These are phyloP conservation scores for Ulmus americana DNA, from an alignment of 331 rosid species.

Conservation along the genomic window DNA sequence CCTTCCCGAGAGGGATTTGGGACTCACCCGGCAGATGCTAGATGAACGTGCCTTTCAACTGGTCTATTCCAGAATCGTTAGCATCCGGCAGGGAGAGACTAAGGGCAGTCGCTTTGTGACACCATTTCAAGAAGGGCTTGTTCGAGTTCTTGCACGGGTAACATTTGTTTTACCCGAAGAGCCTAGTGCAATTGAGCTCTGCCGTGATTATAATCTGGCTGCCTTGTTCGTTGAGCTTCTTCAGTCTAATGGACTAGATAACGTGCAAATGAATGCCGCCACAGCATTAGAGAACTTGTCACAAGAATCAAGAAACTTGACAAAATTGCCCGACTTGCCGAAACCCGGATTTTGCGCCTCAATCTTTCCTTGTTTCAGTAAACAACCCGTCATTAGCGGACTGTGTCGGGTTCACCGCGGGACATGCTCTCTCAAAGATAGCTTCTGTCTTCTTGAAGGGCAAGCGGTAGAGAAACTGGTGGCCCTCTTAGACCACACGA, in stretches of 20 bases:
- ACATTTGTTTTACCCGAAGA: conserved; percentile 68
- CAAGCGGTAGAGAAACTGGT: conserved; percentile 69
- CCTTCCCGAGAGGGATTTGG: conserved; percentile 91
- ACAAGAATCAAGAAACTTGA: conserved; percentile 62
- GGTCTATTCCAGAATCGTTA: conserved; percentile 47
- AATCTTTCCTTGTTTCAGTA: conserved; percentile 61
- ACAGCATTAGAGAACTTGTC: conserved; percentile 84
- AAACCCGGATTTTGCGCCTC: conserved; percentile 55
- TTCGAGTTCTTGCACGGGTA: conserved; percentile 74
- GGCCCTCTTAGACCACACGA: conserved; percentile 85
- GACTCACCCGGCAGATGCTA: conserved; percentile 94
- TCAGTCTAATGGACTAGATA: conserved; percentile 83
- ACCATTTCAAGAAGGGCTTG: conserved; percentile 81
- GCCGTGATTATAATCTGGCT: conserved; percentile 62
- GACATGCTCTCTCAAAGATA: conserved; percentile 59
- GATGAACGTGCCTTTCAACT: conserved; percentile 77
- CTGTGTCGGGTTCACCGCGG: conserved; percentile 80
- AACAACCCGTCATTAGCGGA: conserved; percentile 57
- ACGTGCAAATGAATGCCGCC: conserved; percentile 88
- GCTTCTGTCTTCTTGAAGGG: conserved; percentile 79
- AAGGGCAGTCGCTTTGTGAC: conserved; percentile 79
- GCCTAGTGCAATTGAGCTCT: conserved; percentile 61
- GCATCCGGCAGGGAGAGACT: conserved; percentile 71
- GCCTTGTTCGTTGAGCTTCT: conserved; percentile 68
- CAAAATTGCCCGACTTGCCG: conserved; percentile 61